Evolutionary conservation across 2,329 filamentous ascomycete species (phyloP).

Genomic region (Colletotrichum musicola): DNA sequence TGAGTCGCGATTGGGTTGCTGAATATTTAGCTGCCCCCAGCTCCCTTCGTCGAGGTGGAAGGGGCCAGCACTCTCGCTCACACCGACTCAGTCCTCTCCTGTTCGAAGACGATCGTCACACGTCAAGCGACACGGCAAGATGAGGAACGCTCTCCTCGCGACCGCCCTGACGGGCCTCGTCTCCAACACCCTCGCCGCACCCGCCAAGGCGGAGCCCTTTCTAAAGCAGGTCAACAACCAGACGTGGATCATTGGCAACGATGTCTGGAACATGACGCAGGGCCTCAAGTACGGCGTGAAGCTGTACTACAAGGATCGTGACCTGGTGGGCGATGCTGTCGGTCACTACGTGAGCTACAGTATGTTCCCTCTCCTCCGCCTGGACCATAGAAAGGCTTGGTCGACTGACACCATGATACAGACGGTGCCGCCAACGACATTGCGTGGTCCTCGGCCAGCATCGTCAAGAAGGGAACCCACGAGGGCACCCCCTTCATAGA

Average conservation of each 20-base stretch:
- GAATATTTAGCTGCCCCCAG: neutral
- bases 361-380: conserved; percentile 28
- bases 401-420: conserved; percentile 39
- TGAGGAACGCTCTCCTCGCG: conserved; percentile 27
- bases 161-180: conserved; percentile 19
- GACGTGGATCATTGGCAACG: conserved; percentile 50
- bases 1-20: neutral
- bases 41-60: neutral
- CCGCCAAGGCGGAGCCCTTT: conserved; percentile 42
- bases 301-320: conserved; percentile 46
- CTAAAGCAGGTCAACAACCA: conserved; percentile 43
- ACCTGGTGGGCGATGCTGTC: conserved; percentile 46
- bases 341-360: conserved; percentile 50
- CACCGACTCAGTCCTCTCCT: neutral
- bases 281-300: conserved; percentile 43
- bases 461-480: conserved; percentile 49
- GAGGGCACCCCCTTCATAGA: conserved; percentile 59
- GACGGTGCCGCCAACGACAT: conserved; percentile 61
- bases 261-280: conserved; percentile 47
- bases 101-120: neutral
- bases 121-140: neutral
- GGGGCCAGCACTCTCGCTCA: neutral
- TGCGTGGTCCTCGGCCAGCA: conserved; percentile 59
- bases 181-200: conserved; percentile 9
- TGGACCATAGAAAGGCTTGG: neutral